A percentile compares a stretch with the other conserved stretches of the same genome.
These are phyloP conservation scores for Cenchrus americanus DNA, from an alignment of 176 grass and related monocot species.

Conservation along the genomic window DNA sequence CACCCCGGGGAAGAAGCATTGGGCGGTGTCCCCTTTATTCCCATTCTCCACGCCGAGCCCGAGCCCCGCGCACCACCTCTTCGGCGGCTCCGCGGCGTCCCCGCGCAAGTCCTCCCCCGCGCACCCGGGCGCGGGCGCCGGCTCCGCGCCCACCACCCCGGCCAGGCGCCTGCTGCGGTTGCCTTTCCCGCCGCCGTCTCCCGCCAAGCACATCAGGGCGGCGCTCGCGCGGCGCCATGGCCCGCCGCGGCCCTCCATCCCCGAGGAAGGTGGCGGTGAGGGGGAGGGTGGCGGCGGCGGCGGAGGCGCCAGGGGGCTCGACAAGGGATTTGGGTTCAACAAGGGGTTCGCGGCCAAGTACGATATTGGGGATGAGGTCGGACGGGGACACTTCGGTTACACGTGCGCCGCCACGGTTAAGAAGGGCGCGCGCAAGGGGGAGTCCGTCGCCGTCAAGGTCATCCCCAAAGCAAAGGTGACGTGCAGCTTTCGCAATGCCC, in stretches of 20 bases:
- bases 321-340: constrained; percentile 56
- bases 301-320: constrained; percentile 33
- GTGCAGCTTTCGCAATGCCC: background rate
- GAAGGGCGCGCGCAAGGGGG: constrained; percentile 53
- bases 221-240: constrained; percentile 65
- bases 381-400: constrained; percentile 57
- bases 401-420: constrained; percentile 49
- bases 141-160: constrained; percentile 35
- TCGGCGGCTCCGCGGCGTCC: constrained; percentile 49
- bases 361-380: constrained; percentile 63
- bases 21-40: constrained; percentile 48
- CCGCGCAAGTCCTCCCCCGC: constrained; percentile 47
- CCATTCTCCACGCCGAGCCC: constrained; percentile 47
- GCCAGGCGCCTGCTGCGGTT: constrained; percentile 38
- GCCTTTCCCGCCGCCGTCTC: constrained; percentile 53
- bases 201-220: constrained; percentile 70
- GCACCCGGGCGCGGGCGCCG: background rate
- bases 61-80: constrained; percentile 65
- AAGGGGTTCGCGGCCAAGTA: constrained; percentile 68
- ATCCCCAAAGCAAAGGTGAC: constrained; percentile 82
- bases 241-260: constrained; percentile 25
- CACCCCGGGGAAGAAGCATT: constrained; percentile 41
- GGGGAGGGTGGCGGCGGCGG: background rate
- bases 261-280: constrained; percentile 40
- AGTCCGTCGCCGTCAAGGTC: constrained; percentile 61